Percentiles rank a stretch among this genome's conserved stretches.
phyloP scores from a whole-genome alignment of 176 grass and related monocot genomes.

The Hordeum marinum region DNA sequence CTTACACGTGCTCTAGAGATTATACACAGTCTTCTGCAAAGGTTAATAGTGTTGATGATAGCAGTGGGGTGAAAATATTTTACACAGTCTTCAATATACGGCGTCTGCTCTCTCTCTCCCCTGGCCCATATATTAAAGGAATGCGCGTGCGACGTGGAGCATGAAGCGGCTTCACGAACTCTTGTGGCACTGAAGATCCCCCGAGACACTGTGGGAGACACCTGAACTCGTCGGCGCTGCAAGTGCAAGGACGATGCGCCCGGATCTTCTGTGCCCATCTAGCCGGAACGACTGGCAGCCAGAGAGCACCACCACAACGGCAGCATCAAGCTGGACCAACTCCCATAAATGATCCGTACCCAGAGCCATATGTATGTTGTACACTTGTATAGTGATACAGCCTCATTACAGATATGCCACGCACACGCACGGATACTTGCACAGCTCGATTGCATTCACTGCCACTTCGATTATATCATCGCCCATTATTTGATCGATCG shows the following conservation, averaged over 20 bases:
- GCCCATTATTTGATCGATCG: not conserved
- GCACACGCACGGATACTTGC: no score
- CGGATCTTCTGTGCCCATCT: not conserved
- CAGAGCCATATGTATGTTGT: not conserved
- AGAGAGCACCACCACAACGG: not conserved
- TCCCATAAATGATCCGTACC: not conserved
- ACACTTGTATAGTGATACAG: not conserved
- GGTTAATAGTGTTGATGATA: no score
- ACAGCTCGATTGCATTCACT: slow-evolving; percentile 19
- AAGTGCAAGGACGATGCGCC: no score
- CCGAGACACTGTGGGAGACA: no score
- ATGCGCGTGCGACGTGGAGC: not conserved
- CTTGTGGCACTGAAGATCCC: no score
- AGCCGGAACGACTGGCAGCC: no score
- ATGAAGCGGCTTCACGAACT: not conserved
- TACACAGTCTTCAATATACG: not conserved
- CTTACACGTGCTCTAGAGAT: no score
- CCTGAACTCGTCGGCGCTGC: not conserved
- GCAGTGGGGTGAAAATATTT: no score
- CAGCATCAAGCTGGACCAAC: not conserved
- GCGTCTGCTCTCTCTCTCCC: no score
- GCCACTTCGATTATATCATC: no score
- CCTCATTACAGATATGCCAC: not conserved
- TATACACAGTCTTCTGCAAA: no score
- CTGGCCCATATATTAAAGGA: not conserved